These are phyloP conservation scores for Tolypocladium tundrense DNA, from an alignment of 2,329 filamentous ascomycete genomes.

Conservation along the genomic window DNA sequence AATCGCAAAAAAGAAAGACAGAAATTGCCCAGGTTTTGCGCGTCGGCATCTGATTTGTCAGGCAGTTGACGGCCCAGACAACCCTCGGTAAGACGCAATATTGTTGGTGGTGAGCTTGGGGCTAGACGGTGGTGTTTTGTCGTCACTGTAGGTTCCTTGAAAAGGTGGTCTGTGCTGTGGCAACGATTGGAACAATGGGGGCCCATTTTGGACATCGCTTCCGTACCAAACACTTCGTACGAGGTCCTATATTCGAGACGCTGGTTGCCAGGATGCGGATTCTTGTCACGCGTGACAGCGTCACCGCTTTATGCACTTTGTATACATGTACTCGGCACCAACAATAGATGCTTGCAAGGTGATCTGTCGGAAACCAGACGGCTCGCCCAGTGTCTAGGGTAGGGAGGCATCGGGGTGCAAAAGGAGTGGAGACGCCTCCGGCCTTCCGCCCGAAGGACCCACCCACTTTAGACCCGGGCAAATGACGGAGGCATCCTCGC, in stretches of 20 bases:
- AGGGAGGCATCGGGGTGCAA: neutral
- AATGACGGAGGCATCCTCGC: neutral
- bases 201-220: neutral
- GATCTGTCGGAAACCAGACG: too few relatives aligned
- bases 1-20: neutral
- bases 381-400: too few relatives aligned
- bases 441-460: neutral
- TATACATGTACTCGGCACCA: too few relatives aligned
- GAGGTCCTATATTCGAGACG: too few relatives aligned
- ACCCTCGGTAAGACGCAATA: neutral
- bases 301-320: neutral
- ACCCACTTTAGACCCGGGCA: neutral
- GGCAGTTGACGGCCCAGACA: neutral
- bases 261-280: neutral
- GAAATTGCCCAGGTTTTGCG: neutral
- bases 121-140: neutral
- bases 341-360: too few relatives aligned
- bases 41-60: neutral
- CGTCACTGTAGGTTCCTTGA: neutral
- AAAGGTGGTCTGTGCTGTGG: neutral
- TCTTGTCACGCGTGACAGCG: neutral
- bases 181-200: neutral
- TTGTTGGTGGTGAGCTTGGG: neutral
- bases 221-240: too few relatives aligned
- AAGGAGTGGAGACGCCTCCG: neutral